A percentile compares a stretch with the other conserved stretches of the same genome.
Conservation (phyloP, 441 rosid genomes). For the Breynia disticha region DNA sequence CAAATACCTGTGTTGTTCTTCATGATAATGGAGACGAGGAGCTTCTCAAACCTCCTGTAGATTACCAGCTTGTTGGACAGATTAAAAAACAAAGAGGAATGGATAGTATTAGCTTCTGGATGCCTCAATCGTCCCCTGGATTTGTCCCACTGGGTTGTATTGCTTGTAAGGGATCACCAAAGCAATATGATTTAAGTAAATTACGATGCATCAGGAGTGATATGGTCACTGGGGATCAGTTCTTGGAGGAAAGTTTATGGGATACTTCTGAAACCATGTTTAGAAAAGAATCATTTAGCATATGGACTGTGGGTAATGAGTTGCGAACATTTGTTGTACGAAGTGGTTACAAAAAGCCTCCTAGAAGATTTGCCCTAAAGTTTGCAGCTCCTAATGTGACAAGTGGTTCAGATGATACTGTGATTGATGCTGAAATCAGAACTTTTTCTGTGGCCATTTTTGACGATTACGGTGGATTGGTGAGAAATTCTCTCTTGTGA, state of each 20-base stretch:
- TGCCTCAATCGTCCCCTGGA: constrained; percentile 97
- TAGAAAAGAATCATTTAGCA: constrained; percentile 61
- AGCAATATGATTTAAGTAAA: constrained; percentile 47
- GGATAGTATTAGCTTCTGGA: constrained; percentile 82
- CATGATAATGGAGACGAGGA: constrained; percentile 65
- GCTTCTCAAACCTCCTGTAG: constrained; percentile 53
- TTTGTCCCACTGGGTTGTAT: constrained; percentile 90
- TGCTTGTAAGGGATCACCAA: constrained; percentile 76
- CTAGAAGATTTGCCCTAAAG: constrained; percentile 85
- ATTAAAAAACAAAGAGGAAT: constrained; percentile 80
- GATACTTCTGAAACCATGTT: constrained; percentile 67
- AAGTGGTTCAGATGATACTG: constrained; percentile 61
- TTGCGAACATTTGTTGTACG: constrained; percentile 80
- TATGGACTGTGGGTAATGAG: constrained; percentile 76
- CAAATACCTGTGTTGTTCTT: constrained; percentile 74
- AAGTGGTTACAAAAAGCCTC: constrained; percentile 79
- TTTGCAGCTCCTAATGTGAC: constrained; percentile 56
- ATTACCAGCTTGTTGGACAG: constrained; percentile 73
- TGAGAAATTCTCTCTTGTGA: constrained; percentile 25
- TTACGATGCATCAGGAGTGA: constrained; percentile 81
- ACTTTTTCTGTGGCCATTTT: constrained; percentile 87
- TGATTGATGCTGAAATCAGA: constrained; percentile 62
- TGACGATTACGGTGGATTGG: constrained; percentile 99
- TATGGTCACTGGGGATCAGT: constrained; percentile 82
- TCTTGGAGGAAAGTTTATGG: constrained; percentile 88